A percentile compares a stretch with the other conserved stretches of the same genome.
Conservation (phyloP, 768 basidiomycete genomes). For the Pleurotus ostreatus region DNA sequence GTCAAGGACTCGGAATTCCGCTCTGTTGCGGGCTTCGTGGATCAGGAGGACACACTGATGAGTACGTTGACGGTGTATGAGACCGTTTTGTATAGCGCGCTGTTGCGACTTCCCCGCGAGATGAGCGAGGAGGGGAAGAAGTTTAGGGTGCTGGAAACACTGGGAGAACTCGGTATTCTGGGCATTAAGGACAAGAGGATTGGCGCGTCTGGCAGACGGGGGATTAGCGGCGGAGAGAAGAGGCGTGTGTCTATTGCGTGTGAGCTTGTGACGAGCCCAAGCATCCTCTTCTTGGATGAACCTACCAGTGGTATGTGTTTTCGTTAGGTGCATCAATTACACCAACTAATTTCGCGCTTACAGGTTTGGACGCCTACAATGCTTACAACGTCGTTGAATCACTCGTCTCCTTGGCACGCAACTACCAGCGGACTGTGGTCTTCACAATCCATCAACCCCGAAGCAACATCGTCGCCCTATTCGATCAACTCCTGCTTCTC, state of each 20-base stretch:
- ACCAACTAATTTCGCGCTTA: neutral
- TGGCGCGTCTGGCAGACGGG: slow-evolving; percentile 82
- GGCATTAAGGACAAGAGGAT: slow-evolving; percentile 88
- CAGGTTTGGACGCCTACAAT: slow-evolving; percentile 92
- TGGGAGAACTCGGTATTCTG: slow-evolving; percentile 93
- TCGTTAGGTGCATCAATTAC: neutral
- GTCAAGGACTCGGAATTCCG: slow-evolving; percentile 75
- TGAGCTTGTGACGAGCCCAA: slow-evolving; percentile 95
- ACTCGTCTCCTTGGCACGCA: slow-evolving; percentile 76
- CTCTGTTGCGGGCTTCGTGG: slow-evolving; percentile 90
- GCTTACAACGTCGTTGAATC: slow-evolving; percentile 93
- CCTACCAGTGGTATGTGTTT: slow-evolving; percentile 80
- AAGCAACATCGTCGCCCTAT: slow-evolving; percentile 94
- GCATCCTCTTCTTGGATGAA: slow-evolving; percentile 94
- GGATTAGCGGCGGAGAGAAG: slow-evolving; percentile 98
- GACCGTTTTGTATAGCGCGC: slow-evolving; percentile 90
- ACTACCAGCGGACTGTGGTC: slow-evolving; percentile 91
- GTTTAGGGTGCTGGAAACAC: slow-evolving; percentile 88
- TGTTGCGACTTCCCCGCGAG: slow-evolving; percentile 85
- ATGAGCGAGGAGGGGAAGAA: slow-evolving; percentile 97
- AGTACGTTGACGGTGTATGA: slow-evolving; percentile 97
- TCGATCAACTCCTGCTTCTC: slow-evolving; percentile 87
- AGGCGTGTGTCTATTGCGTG: slow-evolving; percentile 96
- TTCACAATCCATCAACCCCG: slow-evolving; percentile 99
- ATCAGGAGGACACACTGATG: slow-evolving; percentile 98